Conservation (phyloP, 495 filamentous ascomycete species). For the Hypoxylon lienhwacheense region DNA sequence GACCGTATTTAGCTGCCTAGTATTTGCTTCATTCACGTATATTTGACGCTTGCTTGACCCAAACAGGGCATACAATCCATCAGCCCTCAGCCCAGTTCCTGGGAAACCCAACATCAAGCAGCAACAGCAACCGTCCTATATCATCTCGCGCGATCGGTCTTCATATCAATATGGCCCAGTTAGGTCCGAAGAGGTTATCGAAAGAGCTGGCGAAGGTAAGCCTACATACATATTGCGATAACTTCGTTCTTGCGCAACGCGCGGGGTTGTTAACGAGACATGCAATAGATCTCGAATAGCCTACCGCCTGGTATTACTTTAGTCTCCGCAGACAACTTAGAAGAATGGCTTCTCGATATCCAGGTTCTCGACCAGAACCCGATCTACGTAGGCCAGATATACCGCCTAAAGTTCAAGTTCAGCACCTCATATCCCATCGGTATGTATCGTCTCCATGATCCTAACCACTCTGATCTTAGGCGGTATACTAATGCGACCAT, state of each 20-base stretch:
- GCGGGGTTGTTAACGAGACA: conserved; percentile 6
- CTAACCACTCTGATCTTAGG: not conserved
- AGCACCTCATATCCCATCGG: conserved; percentile 85
- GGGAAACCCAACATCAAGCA: not conserved
- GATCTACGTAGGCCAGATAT: conserved; percentile 77
- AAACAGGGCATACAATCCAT: not conserved
- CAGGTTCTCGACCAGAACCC: conserved; percentile 88
- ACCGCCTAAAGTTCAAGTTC: conserved; percentile 87
- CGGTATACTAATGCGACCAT: conserved; percentile 23
- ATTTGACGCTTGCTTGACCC: conserved; percentile 6
- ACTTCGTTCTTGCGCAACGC: not conserved
- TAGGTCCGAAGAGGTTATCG: conserved; percentile 53
- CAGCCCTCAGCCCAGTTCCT: not conserved
- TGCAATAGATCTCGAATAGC: conserved; percentile 54
- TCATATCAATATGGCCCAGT: conserved; percentile 42
- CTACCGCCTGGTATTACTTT: conserved; percentile 75
- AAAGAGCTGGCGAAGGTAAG: conserved; percentile 58
- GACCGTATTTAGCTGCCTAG: conserved; percentile 1
- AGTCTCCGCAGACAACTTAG: conserved; percentile 75
- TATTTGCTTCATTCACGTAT: conserved; percentile 9
- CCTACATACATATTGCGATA: not conserved
- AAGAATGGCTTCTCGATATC: conserved; percentile 94
- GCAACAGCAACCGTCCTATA: conserved; percentile 6
- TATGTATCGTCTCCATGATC: conserved; percentile 39
- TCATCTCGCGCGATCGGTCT: not conserved